Percentiles rank a stretch among this genome's conserved stretches.
Evolutionary conservation across 2,329 filamentous ascomycete genomes (phyloP).

Genomic region (Cytospora piceae): DNA sequence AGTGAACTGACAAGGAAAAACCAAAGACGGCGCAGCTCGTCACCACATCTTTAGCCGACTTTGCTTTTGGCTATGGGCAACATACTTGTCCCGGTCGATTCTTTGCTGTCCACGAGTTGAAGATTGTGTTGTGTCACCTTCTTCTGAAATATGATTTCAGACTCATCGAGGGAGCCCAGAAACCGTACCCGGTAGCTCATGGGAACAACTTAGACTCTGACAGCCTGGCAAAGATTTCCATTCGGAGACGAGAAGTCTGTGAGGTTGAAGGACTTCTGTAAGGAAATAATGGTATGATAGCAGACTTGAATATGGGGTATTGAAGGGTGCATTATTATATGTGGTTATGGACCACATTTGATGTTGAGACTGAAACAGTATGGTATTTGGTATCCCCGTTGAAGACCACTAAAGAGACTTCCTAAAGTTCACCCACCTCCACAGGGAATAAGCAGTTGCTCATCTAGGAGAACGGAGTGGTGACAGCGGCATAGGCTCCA

Average conservation of each 20-base stretch:
- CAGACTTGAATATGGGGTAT: background rate
- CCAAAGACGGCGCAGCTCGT: conserved; percentile 41
- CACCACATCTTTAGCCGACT: conserved; percentile 38
- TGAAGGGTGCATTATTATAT: background rate
- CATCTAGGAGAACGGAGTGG: background rate
- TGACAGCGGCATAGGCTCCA: background rate
- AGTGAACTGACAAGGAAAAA: conserved; percentile 33
- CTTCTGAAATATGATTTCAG: conserved; percentile 39
- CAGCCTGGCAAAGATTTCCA: conserved; percentile 4
- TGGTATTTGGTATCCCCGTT: background rate
- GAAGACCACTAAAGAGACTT: background rate
- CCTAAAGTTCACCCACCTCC: background rate
- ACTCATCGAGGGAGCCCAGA: conserved; percentile 24
- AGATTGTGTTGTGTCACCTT: conserved; percentile 39
- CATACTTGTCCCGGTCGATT: conserved; percentile 49
- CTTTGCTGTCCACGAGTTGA: conserved; percentile 47
- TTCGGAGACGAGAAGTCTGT: conserved; percentile 4
- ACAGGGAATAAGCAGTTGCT: background rate
- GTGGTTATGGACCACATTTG: too few species aligned
- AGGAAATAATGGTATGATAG: background rate
- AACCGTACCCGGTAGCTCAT: background rate
- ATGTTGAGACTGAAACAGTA: background rate
- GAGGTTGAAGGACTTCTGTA: background rate
- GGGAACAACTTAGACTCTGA: conserved; percentile 10
- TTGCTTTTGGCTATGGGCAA: conserved; percentile 46